These are phyloP conservation scores for Entoloma clypeatum DNA, from an alignment of 1,284 basidiomycete species.

Conservation along the genomic window DNA sequence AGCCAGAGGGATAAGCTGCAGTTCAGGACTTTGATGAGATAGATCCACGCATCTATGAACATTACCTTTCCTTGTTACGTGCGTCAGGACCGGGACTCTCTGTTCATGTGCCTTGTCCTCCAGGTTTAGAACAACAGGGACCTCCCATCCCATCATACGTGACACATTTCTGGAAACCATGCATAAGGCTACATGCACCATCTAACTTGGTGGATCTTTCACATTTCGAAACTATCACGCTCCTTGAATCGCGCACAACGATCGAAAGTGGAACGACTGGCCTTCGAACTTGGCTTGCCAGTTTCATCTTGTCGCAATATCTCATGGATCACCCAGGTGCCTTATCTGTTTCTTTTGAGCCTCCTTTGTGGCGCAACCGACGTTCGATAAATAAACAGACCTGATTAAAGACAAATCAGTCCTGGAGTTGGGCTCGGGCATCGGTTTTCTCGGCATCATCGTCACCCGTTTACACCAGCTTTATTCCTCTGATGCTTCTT, in stretches of 20 bases:
- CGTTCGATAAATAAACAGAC: slow-evolving; percentile 36
- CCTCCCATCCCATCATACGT: slow-evolving; percentile 56
- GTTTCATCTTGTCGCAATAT: slow-evolving; percentile 61
- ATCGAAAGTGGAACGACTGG: slow-evolving; percentile 77
- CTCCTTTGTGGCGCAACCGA: background rate
- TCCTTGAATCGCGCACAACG: slow-evolving; percentile 67
- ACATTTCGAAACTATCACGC: slow-evolving; percentile 43
- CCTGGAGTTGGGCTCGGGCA: slow-evolving; percentile 70
- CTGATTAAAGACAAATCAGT: slow-evolving; percentile 44
- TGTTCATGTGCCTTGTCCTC: slow-evolving; percentile 16
- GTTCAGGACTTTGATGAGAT: slow-evolving; percentile 56
- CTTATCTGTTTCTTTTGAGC: background rate
- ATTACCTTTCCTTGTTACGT: slow-evolving; percentile 47
- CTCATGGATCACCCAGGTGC: slow-evolving; percentile 47
- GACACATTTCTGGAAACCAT: slow-evolving; percentile 57
- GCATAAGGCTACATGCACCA: background rate
- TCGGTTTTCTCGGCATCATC: slow-evolving; percentile 68
- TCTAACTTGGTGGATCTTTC: slow-evolving; percentile 19
- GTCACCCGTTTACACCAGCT: slow-evolving; percentile 49
- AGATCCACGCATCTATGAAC: slow-evolving; percentile 58
- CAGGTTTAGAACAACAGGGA: slow-evolving; percentile 23
- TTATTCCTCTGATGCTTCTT: slow-evolving; percentile 7
- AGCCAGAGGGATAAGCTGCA: background rate
- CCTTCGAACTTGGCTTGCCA: slow-evolving; percentile 71
- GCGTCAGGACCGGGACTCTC: slow-evolving; percentile 33